Evolutionary conservation across 139 green algal genomes (phyloP), one percentile per base, ranked within the genome.

Genomic region (Haematococcus sp.): DNA sequence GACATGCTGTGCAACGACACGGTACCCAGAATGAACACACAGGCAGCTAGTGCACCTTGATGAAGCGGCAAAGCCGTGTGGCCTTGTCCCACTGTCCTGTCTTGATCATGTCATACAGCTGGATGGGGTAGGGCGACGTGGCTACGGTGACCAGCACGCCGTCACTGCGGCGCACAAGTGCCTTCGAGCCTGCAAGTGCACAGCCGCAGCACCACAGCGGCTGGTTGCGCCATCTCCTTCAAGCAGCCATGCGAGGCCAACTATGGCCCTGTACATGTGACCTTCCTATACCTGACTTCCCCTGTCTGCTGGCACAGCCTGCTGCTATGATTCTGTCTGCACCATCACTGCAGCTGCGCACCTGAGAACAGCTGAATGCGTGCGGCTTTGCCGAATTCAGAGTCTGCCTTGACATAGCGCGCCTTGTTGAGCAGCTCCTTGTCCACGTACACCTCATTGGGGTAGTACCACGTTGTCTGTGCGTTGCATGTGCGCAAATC

Each of bases 391-490:
- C 87, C 87, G 35, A 84, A 86, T 25, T 87, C 81, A 23, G 61
- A 71, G 49, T 84, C 86, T 15, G 30, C 28, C 74, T 86, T 86
- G 32, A 74, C 74, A 49, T 78, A 84, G 56, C 71, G 80, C 20
- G 88, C 89, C 25, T 79, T 70, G 17, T 44, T 34, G 33, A 93
- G 74, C 28, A 96, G 79, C 55, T 91, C 90, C 32, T 74, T 75
- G 78, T 94, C 88, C 20, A 88, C 76, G 76, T 83, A 92, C 34
- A 86, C 80, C 33, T 84, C 83, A 25, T 84, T 79, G n/a, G 90
- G 87, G 75, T 91, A 89, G 76, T 92, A 92, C 91, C 90, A 93
- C 31, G 92, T 78, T 27, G 81, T 80, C 82, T 85, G 70, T 9
- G 66, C 33, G 34, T n/a, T n/a, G n/a, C n/a, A n/a, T n/a, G n/a